These are phyloP conservation scores for Mikania micrantha DNA, from an alignment of 129 eudicot genomes.

Conservation along the genomic window DNA sequence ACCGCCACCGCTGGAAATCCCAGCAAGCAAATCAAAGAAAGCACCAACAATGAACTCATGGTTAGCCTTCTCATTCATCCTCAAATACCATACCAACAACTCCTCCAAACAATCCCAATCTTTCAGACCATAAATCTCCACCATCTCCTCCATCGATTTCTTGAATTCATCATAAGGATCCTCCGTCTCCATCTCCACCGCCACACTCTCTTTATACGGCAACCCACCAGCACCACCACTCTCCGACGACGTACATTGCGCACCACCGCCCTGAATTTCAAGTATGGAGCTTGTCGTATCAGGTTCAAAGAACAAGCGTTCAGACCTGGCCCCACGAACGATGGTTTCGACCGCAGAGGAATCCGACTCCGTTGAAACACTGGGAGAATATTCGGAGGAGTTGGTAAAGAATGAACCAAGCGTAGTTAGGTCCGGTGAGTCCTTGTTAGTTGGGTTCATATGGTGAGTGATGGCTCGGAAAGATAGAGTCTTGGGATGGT, in stretches of 20 bases:
- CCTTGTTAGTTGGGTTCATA: constrained; percentile 19
- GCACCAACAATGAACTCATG: constrained; percentile 78
- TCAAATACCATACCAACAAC: constrained; percentile 77
- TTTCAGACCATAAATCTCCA: constrained; percentile 55
- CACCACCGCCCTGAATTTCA: constrained; percentile 9
- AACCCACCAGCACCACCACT: background rate
- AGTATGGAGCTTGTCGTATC: constrained; percentile 36
- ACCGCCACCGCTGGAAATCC: constrained; percentile 11
- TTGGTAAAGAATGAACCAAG: constrained; percentile 49
- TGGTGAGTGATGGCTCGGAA: constrained; percentile 38
- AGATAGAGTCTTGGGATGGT: constrained; percentile 60
- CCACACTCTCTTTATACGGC: constrained; percentile 57
- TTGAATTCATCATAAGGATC: constrained; percentile 77
- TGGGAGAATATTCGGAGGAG: constrained; percentile 39
- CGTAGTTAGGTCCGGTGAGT: constrained; percentile 13
- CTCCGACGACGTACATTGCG: constrained; percentile 1
- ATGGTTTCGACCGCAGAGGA: constrained; percentile 39
- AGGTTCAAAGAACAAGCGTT: constrained; percentile 67
- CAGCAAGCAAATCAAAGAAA: constrained; percentile 70
- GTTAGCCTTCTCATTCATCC: constrained; percentile 59
- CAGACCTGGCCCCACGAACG: constrained; percentile 45
- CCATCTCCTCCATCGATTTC: constrained; percentile 90
- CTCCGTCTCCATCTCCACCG: constrained; percentile 57
- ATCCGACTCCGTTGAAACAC: constrained; percentile 44
- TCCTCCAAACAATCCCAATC: constrained; percentile 85